Evolutionary conservation across 768 basidiomycete genomes (phyloP).

Genomic region (Leccinum truebloodii): DNA sequence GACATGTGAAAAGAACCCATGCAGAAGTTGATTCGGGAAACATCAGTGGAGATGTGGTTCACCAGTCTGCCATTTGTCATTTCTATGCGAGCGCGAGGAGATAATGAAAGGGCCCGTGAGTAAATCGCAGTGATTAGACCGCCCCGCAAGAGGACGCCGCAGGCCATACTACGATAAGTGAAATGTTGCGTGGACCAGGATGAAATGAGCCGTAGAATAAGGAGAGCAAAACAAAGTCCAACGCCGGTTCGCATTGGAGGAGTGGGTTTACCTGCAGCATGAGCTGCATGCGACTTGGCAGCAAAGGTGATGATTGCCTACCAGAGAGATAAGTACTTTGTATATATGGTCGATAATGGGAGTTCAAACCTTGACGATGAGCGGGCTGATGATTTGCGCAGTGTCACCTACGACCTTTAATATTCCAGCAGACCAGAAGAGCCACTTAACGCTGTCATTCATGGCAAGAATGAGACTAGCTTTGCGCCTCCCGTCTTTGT

Average conservation of each 20-base stretch:
- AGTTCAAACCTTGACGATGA: slow-evolving; percentile 66
- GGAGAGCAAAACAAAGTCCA: slow-evolving; percentile 71
- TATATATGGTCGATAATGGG: background rate
- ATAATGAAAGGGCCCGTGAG: slow-evolving; percentile 70
- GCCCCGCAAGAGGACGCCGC: slow-evolving; percentile 79
- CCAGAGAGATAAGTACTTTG: background rate
- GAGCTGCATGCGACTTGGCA: slow-evolving; percentile 56
- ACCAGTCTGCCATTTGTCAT: slow-evolving; percentile 69
- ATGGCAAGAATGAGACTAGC: slow-evolving; percentile 69
- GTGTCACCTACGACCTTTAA: slow-evolving; percentile 63
- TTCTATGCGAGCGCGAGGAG: slow-evolving; percentile 74
- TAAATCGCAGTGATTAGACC: slow-evolving; percentile 90
- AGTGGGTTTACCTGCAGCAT: slow-evolving; percentile 35
- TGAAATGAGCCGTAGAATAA: slow-evolving; percentile 64
- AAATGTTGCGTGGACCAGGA: slow-evolving; percentile 59
- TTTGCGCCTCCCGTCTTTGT: slow-evolving; percentile 57
- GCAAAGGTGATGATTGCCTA: slow-evolving; percentile 74
- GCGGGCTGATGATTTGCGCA: slow-evolving; percentile 71
- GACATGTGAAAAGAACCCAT: slow-evolving; percentile 73
- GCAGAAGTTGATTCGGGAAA: slow-evolving; percentile 90
- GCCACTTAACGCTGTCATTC: slow-evolving; percentile 77
- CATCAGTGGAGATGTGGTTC: slow-evolving; percentile 61
- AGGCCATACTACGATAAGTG: slow-evolving; percentile 26
- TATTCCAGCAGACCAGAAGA: slow-evolving; percentile 74
- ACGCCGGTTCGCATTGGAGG: slow-evolving; percentile 60